phyloP scores from a whole-genome alignment of 2,329 filamentous ascomycete species.

The Xylariales sp. region DNA sequence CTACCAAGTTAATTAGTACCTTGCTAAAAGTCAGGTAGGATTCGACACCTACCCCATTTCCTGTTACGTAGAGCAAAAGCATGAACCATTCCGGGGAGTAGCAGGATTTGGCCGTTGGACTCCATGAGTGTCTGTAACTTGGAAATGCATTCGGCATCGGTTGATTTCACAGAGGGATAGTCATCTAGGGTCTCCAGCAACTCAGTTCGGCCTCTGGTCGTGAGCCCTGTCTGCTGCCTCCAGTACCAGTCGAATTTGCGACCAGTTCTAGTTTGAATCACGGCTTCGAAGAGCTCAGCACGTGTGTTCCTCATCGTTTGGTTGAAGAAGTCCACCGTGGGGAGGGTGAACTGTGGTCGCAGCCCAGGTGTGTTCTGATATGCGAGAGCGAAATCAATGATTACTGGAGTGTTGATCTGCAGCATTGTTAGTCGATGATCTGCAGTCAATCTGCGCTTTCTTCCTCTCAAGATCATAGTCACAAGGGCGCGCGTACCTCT shows the following conservation, averaged over 20 bases:
- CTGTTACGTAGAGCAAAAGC: conserved; percentile 22
- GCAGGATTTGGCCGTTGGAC: conserved; percentile 11
- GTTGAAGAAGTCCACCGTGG: neutral
- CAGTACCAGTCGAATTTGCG: neutral
- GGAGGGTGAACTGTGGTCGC: neutral
- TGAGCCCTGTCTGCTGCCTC: neutral
- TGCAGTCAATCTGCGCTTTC: too few relatives aligned
- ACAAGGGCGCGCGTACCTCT: too few relatives aligned
- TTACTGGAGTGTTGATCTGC: conserved; percentile 24
- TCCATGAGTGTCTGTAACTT: conserved; percentile 13
- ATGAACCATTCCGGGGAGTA: conserved; percentile 19
- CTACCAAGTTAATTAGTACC: conserved; percentile 7
- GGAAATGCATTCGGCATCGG: neutral
- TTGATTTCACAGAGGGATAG: neutral
- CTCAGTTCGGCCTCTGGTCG: neutral
- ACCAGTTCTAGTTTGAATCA: neutral
- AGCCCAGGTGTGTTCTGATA: conserved; percentile 13
- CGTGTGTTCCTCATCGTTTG: neutral
- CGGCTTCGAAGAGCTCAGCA: neutral
- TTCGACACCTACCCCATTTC: conserved; percentile 22
- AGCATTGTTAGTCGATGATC: conserved; percentile 5
- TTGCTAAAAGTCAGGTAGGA: neutral
- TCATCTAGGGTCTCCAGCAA: neutral
- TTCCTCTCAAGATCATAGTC: too few relatives aligned
- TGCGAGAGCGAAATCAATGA: conserved; percentile 25